Conservation (phyloP, 2,329 filamentous ascomycete species). For the Colletotrichum zoysiae region DNA sequence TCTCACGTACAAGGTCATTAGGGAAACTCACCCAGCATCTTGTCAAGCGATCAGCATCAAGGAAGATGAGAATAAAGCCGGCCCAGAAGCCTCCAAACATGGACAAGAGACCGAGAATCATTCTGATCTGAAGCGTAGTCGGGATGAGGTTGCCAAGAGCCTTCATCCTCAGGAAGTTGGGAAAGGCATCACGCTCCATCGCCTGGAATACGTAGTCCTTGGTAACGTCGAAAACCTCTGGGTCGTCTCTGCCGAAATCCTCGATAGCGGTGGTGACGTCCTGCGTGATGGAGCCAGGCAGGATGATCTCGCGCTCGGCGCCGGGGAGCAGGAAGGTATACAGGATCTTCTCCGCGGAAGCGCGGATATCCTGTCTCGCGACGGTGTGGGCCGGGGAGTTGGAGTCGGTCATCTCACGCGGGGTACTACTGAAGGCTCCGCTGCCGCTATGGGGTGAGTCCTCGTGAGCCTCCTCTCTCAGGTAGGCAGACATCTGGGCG, state of each 20-base stretch:
- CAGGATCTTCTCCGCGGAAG: conserved; percentile 97
- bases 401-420: conserved; percentile 76
- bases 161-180: conserved; percentile 94
- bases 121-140: conserved; percentile 84
- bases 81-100: conserved; percentile 97
- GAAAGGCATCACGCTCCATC: conserved; percentile 99
- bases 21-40: conserved; percentile 82
- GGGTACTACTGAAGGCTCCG: conserved; percentile 71
- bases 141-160: conserved; percentile 96
- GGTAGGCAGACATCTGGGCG: conserved; percentile 90
- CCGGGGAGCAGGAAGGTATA: conserved; percentile 96
- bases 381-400: conserved; percentile 88
- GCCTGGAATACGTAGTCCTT: conserved; percentile 99
- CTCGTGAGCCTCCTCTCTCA: conserved; percentile 74
- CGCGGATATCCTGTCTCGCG: conserved; percentile 88
- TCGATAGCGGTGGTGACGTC: conserved; percentile 91
- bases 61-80: conserved; percentile 92
- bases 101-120: conserved; percentile 86
- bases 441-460: conserved; percentile 68
- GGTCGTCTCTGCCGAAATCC: conserved; percentile 91
- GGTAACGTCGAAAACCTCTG: conserved; percentile 95
- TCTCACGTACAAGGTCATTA: not conserved
- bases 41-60: conserved; percentile 79
- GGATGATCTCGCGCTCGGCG: conserved; percentile 95
- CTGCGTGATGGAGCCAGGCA: conserved; percentile 87